These are phyloP conservation scores for Penicillium bialowiezense DNA, from an alignment of 495 filamentous ascomycete species.

Conservation along the genomic window DNA sequence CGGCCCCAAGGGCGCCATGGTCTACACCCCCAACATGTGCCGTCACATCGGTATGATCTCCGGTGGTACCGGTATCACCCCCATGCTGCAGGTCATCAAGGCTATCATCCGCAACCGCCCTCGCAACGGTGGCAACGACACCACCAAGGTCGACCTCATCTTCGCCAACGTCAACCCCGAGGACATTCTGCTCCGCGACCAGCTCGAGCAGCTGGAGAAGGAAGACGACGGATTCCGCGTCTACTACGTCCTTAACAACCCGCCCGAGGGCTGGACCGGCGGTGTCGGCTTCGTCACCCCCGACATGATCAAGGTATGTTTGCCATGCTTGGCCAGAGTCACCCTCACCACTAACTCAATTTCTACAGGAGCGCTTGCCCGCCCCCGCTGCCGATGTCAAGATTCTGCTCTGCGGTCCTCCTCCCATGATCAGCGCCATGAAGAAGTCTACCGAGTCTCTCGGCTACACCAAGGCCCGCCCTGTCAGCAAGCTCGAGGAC, in stretches of 20 bases:
- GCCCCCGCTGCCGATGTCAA: conserved; percentile 85
- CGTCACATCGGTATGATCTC: conserved; percentile 96
- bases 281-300: conserved; percentile 90
- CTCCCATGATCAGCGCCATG: conserved; percentile 94
- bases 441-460: conserved; percentile 91
- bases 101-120: conserved; percentile 82
- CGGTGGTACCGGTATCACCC: conserved; percentile 95
- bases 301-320: conserved; percentile 88
- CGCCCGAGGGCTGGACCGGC: conserved; percentile 83
- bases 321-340: background rate
- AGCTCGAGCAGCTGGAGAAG: conserved; percentile 73
- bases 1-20: conserved; percentile 95
- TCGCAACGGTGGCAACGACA: conserved; percentile 66
- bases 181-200: conserved; percentile 90
- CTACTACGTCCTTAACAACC: conserved; percentile 95
- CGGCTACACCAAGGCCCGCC: conserved; percentile 85
- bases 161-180: conserved; percentile 94
- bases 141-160: conserved; percentile 85
- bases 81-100: conserved; percentile 93
- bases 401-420: conserved; percentile 93
- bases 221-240: conserved; percentile 79
- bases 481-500: conserved; percentile 95
- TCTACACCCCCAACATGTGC: conserved; percentile 93
- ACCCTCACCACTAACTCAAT: conserved; percentile 12
- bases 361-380: conserved; percentile 67